Base-by-base conservation (phyloP, 1,284 basidiomycete species). In the Melampsora americana region DNA sequence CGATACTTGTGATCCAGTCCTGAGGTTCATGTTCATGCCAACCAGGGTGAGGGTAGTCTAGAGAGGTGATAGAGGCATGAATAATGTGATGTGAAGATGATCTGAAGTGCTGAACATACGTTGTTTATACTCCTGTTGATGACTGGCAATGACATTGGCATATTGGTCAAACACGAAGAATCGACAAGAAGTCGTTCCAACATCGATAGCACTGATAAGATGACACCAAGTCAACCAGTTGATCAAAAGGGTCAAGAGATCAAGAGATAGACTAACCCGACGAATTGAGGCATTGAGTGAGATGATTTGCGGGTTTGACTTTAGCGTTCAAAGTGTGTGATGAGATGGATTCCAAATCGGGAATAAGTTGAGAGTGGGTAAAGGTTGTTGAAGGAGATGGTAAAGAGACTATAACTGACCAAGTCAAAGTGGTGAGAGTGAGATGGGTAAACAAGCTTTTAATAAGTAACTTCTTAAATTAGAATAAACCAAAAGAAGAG, bases 11-110 rank as follows among this genome's bases (percentile, higher is more conserved):
- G 79, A 91, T 88, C 80, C 98, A 91, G 82, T 95, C 93, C 66
- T 87, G 85, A 0, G 93, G 88, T 82, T 96, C 90, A 83, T 99
- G 96, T 79, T 95, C 94, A 83, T 98, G 95, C 95, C 95, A 98
- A 79, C 89, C 92, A 79, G 71, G 79, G 48, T 78, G 69, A 16
- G 67, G 74, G 44, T 79, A 72, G 48, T 78, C 72, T 74, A 32
- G 23, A 11, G 26, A 20, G 18, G 44, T 66, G 66, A 69, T 32
- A 39, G n/a, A 28, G n/a, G 16, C 1, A 32, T 32, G 44, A 66
- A 4, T 35, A n/a, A 32, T 1, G 26, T 3, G 12, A 26, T 39
- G 28, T n/a, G 7, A 20, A n/a, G 48, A 32, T 44, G 18, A 39
- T 23, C 30, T 3, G 20, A 59, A 1, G n/a, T 28, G 26, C 12